Evolutionary conservation across 2,329 filamentous ascomycete species (phyloP), one percentile per base, ranked within the genome.

Genomic region (Ophidiomyces ophidiicola): DNA sequence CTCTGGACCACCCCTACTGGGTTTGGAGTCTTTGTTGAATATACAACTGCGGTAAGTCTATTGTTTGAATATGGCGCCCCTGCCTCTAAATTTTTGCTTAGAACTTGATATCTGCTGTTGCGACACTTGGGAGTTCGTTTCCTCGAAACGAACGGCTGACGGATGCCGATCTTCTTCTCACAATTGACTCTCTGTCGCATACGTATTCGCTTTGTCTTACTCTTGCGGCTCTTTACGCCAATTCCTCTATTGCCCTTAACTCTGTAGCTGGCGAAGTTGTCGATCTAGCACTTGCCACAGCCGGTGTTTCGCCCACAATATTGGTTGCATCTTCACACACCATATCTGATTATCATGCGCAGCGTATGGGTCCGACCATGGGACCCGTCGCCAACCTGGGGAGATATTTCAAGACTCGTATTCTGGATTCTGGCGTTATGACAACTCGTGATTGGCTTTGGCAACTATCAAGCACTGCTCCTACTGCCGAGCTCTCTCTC

Each of bases 61-160:
- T 12, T 24, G 3, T 18, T 12, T 26, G 7, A 32, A 7, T 11
- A 17, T 20, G 15, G 15, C 7, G 14, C 11, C 2, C n/a, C 23
- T 28, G 19, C 20, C 25, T 44, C 35, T 48, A 40, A 53, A 31
- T 4, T 8, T 17, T 26, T 18, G 14, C 37, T 34, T 44, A 74
- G 66, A 94, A 94, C 55, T 62, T 98, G n/a, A 76, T 85, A n/a
- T 73, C 90, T n/a, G 88, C 76, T 36, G 75, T 88, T 46, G 80
- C 82, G 23, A 80, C 79, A 11, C 76, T 93, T 55, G 72, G 87
- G 28, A 76, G 80, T 30, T 76, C 80, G 4, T 64, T 96, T 24
- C 85, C 87, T 6, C 72, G 76, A 18, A 70, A 70, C 31, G 82
- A 94, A 54, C 79, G 83, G 44, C 67, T 94, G 44, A 74, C 66